Evolutionary conservation across 306 rosid species (phyloP), one percentile per base, ranked within the genome.

Genomic region (Dalbergia cultrata): DNA sequence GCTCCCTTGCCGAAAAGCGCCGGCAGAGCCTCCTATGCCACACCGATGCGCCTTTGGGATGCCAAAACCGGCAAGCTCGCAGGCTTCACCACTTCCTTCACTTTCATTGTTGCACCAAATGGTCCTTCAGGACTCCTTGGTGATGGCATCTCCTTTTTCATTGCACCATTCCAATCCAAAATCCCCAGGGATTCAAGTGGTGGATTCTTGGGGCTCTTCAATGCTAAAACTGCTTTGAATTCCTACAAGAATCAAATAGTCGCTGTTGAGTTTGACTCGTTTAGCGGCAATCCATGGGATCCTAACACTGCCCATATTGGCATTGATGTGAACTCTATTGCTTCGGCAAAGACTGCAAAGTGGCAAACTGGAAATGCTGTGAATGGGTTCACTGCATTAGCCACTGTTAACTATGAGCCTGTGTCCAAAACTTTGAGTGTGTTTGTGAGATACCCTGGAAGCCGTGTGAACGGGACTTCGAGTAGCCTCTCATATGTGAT

Each of bases 251-350:
- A 86, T 31, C 77, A 81, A 44, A 39, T 86, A 26, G 86, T 83
- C 6, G 86, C 84, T 0, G 84, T 88, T 18, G 91, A 85, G 9
- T 80, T 85, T 74, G 91, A 85, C 13, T 74, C 91, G 5, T 81
- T 5, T 54, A 3, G 22, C 0, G 41, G 8, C 39, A 83, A 85
- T 22, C 4, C 86, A 12, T 83, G 87, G 83, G 89, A 83, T 37
- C 87, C 86, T 11, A 0, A 0, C 0, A 56, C 16, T 21, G 22
- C 69, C 5, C 89, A 89, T 56, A 33, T 86, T 0, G 92, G 92
- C 19, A 83, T 89, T 17, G 87, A 86, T 58, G 45, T 72, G 9
- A 73, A 80, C 65, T 82, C 87, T 12, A 82, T 86, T 72, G 66
- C 62, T 13, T 89, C 90, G 0, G 78, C 43, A 5, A 57, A 44